phyloP scores from a whole-genome alignment of 1,284 basidiomycete species.

The Microbotryum violaceum region DNA sequence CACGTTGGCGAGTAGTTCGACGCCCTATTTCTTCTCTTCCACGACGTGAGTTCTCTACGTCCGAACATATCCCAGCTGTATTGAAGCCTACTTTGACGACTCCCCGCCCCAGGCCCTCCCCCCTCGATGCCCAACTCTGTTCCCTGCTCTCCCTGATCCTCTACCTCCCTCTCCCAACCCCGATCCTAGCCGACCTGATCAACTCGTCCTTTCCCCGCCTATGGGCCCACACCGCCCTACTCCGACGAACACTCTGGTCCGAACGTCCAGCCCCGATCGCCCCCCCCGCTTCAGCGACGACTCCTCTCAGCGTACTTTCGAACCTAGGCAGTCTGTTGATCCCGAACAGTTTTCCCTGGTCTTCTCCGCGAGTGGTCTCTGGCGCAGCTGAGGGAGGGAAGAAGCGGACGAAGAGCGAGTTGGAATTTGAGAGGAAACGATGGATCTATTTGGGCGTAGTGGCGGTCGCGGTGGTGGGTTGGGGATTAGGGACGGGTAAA shows the following conservation, averaged over 20 bases:
- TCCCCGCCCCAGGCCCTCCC: constrained; percentile 34
- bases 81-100: neutral
- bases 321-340: neutral
- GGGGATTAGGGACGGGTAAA: constrained; percentile 25
- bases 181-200: constrained; percentile 39
- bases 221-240: constrained; percentile 27
- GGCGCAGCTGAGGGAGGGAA: neutral
- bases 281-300: neutral
- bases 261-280: neutral
- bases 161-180: constrained; percentile 38
- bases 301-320: neutral
- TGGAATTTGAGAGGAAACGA: constrained; percentile 14
- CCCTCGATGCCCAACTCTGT: constrained; percentile 41
- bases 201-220: constrained; percentile 31
- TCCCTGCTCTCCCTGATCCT: constrained; percentile 42
- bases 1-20: constrained; percentile 20
- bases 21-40: constrained; percentile 28
- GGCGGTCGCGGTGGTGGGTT: constrained; percentile 15
- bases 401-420: constrained; percentile 4
- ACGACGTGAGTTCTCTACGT: constrained; percentile 4
- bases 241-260: constrained; percentile 27
- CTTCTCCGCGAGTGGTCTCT: neutral
- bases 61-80: neutral
- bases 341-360: constrained; percentile 1
- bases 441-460: constrained; percentile 14